A percentile compares a stretch with the other conserved stretches of the same genome.
Conservation (phyloP, 164 flowering plant species). For the Taxillus chinensis region DNA sequence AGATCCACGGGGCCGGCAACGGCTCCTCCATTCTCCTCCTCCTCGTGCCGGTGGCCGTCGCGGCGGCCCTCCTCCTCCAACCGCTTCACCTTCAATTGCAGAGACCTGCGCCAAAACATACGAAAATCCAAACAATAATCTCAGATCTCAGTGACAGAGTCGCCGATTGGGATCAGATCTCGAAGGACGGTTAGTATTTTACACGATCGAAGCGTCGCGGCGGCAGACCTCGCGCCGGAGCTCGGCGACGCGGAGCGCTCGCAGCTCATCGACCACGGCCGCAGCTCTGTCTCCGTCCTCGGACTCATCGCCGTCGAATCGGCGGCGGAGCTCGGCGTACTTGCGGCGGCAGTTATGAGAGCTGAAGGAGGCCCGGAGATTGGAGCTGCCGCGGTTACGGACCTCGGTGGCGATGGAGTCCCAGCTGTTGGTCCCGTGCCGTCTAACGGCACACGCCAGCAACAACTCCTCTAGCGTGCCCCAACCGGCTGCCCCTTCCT, state of each 20-base stretch:
- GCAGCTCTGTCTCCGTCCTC: too few relatives aligned
- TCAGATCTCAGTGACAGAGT: conserved; percentile 13
- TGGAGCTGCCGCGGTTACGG: conserved; percentile 8
- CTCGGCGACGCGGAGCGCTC: conserved; percentile 24
- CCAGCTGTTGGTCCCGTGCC: conserved; percentile 32
- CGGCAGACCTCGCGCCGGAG: conserved; percentile 24
- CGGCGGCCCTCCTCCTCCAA: conserved; percentile 22
- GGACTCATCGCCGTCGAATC: conserved; percentile 7
- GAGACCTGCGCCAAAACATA: conserved; percentile 19
- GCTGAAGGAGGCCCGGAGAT: conserved; percentile 7
- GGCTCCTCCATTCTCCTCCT: background rate
- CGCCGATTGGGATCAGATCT: conserved; percentile 5
- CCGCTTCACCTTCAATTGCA: conserved; percentile 28
- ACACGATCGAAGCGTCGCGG: conserved; percentile 29
- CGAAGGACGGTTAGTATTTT: conserved; percentile 1
- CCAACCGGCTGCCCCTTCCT: conserved; percentile 10
- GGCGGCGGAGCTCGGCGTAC: conserved; percentile 19
- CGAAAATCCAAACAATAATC: background rate
- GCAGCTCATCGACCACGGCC: conserved; percentile 15
- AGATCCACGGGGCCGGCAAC: too few relatives aligned
- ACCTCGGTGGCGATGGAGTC: conserved; percentile 31
- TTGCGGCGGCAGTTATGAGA: conserved; percentile 15
- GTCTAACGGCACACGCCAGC: conserved; percentile 35
- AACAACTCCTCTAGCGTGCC: conserved; percentile 34
- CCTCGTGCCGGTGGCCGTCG: background rate